phyloP scores from a whole-genome alignment of 495 filamentous ascomycete genomes.

The Tuber magnatum region DNA sequence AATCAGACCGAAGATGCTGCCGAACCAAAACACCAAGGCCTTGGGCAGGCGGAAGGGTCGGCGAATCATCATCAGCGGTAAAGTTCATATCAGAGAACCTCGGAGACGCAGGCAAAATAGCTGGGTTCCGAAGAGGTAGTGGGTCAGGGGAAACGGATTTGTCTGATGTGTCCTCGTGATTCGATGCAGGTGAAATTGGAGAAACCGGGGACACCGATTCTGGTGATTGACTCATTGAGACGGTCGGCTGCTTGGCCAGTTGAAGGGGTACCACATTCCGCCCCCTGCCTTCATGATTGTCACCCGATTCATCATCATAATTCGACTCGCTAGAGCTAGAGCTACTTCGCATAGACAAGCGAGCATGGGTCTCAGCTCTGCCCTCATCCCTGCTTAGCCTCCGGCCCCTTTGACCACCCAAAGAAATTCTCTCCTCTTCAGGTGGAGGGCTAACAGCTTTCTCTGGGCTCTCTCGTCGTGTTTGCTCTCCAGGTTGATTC shows the following conservation, averaged over 20 bases:
- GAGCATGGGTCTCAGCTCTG: slow-evolving; percentile 4
- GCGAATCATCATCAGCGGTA: slow-evolving; percentile 55
- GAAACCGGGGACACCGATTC: slow-evolving; percentile 20
- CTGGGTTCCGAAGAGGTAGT: slow-evolving; percentile 30
- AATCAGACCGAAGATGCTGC: slow-evolving; percentile 76
- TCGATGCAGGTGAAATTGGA: slow-evolving; percentile 22
- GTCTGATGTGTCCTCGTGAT: slow-evolving; percentile 17
- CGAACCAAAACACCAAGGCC: slow-evolving; percentile 76
- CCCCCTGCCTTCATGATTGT: slow-evolving; percentile 10
- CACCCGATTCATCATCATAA: slow-evolving; percentile 20
- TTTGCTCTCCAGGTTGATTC: slow-evolving; percentile 23
- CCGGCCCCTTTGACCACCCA: slow-evolving; percentile 13
- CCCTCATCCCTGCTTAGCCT: slow-evolving; percentile 4
- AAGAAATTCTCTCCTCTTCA: slow-evolving; percentile 13
- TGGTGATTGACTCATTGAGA: slow-evolving; percentile 9
- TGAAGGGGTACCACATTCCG: slow-evolving; percentile 26
- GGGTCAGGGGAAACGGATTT: slow-evolving; percentile 11
- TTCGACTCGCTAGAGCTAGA: slow-evolving; percentile 25
- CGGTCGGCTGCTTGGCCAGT: slow-evolving; percentile 17
- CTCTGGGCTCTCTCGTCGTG: slow-evolving; percentile 13
- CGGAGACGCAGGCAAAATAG: slow-evolving; percentile 31
- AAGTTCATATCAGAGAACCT: slow-evolving; percentile 25
- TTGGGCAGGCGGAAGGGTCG: slow-evolving; percentile 64
- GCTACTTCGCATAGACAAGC: slow-evolving; percentile 20
- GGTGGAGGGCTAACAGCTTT: slow-evolving; percentile 6